These are phyloP conservation scores for Conidiobolus incongruus DNA, from an alignment of 371 early-diverging fungal species.

Conservation along the genomic window DNA sequence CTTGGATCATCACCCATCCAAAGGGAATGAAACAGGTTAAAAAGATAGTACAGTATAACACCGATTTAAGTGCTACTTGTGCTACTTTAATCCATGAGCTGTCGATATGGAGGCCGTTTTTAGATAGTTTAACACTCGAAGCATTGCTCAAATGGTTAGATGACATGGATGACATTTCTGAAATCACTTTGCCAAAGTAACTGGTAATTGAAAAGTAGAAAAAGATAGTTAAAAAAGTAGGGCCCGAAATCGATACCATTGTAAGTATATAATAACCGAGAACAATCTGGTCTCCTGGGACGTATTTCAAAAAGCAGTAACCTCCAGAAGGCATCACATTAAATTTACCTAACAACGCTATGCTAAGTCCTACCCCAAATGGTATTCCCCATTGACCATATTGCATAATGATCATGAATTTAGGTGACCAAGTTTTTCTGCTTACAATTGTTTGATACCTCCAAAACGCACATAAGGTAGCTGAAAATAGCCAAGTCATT, in stretches of 20 bases:
- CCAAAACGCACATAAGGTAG: slow-evolving; percentile 2
- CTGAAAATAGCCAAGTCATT: slow-evolving; percentile 1
- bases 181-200: neutral
- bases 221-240: neutral
- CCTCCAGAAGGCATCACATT: slow-evolving; percentile 1
- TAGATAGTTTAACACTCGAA: neutral
- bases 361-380: neutral
- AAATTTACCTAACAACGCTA: neutral
- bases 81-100: neutral
- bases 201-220: neutral
- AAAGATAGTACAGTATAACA: slow-evolving; percentile 1
- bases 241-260: neutral
- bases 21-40: neutral
- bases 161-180: neutral
- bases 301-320: neutral
- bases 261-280: neutral
- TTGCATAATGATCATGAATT: neutral
- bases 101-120: neutral
- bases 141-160: neutral
- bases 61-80: neutral
- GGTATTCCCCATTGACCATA: neutral
- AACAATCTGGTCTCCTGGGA: neutral
- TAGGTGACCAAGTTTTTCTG: neutral
- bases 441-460: neutral
- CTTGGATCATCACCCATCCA: neutral